Evolutionary conservation across 106 monocot species (phyloP), one percentile per base, ranked within the genome.

Genomic region (Dendrobium nobile): DNA sequence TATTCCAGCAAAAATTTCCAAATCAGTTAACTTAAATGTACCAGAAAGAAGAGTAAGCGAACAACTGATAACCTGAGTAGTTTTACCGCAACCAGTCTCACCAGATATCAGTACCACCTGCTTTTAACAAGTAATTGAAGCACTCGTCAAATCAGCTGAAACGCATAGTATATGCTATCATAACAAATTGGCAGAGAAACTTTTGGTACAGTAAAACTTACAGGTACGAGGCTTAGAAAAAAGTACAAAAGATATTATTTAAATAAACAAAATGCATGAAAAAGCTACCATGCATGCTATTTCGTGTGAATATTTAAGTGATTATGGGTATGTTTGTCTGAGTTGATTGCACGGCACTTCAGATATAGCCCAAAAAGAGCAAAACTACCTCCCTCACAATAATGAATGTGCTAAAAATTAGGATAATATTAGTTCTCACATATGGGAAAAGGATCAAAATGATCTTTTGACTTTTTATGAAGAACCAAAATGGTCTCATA

Each of bases 81-180:
- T 99, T 90, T 99, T 99, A 74, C 95, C 99, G 74, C 99, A 99
- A 76, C 99, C 99, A 78, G 99, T 95, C 84, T 95, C 93, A 55
- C 99, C 95, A 84, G 95, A 88, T 82, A 99, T 90, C 73, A 99
- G 88, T 48, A 99, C 91, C 41, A 99, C 93, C 99, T 99, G 86
- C 11, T 67, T 81, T 75, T 33, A 59, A 33, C 81, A 80, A 82
- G 41, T 59, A 42, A 44, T 13, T 33, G 7, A 75, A 75, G 43
- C 74, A 44, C 43, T 24, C 10, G 6, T 48, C 9, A 47, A 3
- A 74, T 74, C 42, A 74, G 43, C n/a, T 44, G 73, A 74, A 44
- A 74, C 7, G 19, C 43, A 19, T 74, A 41, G 18, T 24, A 76
- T 24, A 47, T n/a, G 6, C 31, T 70, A n/a, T 33, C 70, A 70